Evolutionary conservation across 345 rosid species (phyloP).

Genomic region (Clausena lansium): DNA sequence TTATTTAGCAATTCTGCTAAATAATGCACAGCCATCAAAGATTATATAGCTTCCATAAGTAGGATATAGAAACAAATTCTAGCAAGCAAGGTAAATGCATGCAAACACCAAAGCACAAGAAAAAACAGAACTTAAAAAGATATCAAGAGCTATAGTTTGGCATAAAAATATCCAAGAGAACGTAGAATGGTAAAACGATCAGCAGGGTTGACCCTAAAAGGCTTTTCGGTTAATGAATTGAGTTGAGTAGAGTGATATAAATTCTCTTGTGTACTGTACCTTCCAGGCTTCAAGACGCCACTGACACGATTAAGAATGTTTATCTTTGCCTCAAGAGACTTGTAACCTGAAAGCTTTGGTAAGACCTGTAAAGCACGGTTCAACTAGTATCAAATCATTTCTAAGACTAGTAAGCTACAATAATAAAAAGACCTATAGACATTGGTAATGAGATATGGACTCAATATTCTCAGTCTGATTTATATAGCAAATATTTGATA

Average conservation of each 20-base stretch:
- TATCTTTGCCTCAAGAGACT: slow-evolving; percentile 44
- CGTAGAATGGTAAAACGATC: neutral
- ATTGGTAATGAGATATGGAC: no score
- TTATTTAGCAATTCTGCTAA: no score
- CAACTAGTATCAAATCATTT: neutral
- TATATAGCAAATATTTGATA: no score
- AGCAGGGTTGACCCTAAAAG: neutral
- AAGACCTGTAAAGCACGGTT: slow-evolving; percentile 37
- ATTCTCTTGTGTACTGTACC: slow-evolving; percentile 44
- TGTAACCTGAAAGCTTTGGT: slow-evolving; percentile 36
- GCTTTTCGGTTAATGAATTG: neutral
- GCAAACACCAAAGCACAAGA: no score
- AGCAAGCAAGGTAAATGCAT: neutral
- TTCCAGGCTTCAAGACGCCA: slow-evolving; percentile 64
- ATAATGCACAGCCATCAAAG: neutral
- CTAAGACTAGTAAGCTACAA: neutral
- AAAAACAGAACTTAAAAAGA: no score
- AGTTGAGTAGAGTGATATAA: no score
- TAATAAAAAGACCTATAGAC: no score
- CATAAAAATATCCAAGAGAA: no score
- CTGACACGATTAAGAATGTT: slow-evolving; percentile 48
- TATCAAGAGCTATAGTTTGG: no score
- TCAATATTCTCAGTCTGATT: no score
- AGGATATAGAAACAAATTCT: no score
- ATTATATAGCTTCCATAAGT: no score